A percentile compares a stretch with the other conserved stretches of the same genome.
Conservation (phyloP, 495 filamentous ascomycete genomes). For the Coniosporium apollinis region DNA sequence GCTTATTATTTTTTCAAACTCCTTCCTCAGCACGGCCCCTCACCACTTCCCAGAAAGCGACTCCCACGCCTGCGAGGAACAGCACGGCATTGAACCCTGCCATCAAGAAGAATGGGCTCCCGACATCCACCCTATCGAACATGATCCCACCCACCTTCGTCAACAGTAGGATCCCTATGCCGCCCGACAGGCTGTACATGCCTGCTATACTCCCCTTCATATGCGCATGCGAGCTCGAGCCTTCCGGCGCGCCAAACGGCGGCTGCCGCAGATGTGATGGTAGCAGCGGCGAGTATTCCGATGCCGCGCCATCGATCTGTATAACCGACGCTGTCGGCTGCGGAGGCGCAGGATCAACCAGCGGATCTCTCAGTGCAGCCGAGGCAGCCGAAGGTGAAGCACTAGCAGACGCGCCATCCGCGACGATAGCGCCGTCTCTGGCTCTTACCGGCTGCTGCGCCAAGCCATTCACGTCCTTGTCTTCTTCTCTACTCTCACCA, state of each 20-base stretch:
- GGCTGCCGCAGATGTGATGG: background rate
- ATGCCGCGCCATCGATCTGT: too few relatives aligned
- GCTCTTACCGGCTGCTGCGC: too few relatives aligned
- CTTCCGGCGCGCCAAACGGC: background rate
- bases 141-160: slow-evolving; percentile 83
- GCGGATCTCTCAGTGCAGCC: too few relatives aligned
- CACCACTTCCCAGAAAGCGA: too few relatives aligned
- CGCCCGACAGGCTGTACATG: slow-evolving; percentile 78
- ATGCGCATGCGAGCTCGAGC: slow-evolving; percentile 18
- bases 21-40: too few relatives aligned
- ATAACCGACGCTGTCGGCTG: too few relatives aligned
- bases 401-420: too few relatives aligned
- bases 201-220: slow-evolving; percentile 90
- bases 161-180: slow-evolving; percentile 75
- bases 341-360: too few relatives aligned
- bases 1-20: too few relatives aligned
- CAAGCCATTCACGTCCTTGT: slow-evolving; percentile 22
- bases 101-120: slow-evolving; percentile 85
- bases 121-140: slow-evolving; percentile 52
- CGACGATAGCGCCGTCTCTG: too few relatives aligned
- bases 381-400: too few relatives aligned
- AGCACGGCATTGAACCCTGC: slow-evolving; percentile 67
- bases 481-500: slow-evolving; percentile 19
- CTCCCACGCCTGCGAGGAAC: slow-evolving; percentile 35
- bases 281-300: slow-evolving; percentile 14